Percentiles rank a stretch among this genome's conserved stretches.
Conservation (phyloP, 2,329 filamentous ascomycete genomes). For the Colletotrichum paranaense region DNA sequence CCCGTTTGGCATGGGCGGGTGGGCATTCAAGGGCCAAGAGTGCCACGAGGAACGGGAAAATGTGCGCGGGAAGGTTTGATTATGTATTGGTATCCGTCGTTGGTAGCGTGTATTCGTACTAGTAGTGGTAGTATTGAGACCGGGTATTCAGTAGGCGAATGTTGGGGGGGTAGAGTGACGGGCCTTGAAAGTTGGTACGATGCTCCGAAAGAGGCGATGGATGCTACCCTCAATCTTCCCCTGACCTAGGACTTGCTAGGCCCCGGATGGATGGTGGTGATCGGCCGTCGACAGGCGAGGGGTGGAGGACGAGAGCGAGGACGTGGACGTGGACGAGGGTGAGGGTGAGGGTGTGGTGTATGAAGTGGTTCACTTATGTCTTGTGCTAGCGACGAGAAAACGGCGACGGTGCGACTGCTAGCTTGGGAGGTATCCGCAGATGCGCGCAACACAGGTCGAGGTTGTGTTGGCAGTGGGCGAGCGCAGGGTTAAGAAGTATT, state of each 20-base stretch:
- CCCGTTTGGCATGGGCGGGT: constrained; percentile 17
- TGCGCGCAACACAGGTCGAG: background rate
- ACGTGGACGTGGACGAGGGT: background rate
- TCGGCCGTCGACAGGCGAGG: background rate
- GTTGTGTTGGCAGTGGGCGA: background rate
- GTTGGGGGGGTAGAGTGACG: background rate
- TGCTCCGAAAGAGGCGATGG: constrained; percentile 19
- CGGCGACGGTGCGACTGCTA: no score
- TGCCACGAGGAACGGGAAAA: constrained; percentile 20
- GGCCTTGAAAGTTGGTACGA: background rate
- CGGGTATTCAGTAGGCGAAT: background rate
- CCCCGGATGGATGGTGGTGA: background rate
- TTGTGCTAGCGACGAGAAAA: background rate
- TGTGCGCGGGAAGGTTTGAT: constrained; percentile 15
- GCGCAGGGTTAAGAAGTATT: background rate
- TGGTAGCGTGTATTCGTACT: background rate
- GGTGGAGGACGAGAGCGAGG: background rate
- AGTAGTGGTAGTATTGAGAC: constrained; percentile 1
- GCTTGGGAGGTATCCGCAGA: no score
- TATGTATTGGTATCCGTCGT: constrained; percentile 19
- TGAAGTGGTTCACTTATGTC: background rate
- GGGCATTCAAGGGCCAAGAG: constrained; percentile 10
- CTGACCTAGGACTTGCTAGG: constrained; percentile 23
- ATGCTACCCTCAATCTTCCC: constrained; percentile 27
- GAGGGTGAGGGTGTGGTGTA: background rate